Evolutionary conservation across 441 rosid genomes (phyloP).

Genomic region (Erodium moschatum): DNA sequence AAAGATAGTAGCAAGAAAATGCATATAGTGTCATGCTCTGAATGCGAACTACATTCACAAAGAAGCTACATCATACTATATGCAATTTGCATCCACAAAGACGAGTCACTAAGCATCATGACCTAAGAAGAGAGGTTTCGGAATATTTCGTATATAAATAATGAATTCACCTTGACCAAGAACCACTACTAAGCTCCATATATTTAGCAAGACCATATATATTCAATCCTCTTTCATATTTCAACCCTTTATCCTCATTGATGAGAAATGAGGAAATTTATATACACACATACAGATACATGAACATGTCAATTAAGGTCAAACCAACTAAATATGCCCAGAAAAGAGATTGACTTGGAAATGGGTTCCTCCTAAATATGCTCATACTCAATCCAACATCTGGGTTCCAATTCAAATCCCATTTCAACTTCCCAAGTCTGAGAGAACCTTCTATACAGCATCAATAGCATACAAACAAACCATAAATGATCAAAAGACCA

Average conservation of each 20-base stretch:
- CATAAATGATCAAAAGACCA: neutral
- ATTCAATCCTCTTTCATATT: neutral
- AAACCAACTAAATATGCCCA: constrained; percentile 4
- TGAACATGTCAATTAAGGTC: neutral
- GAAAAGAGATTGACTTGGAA: neutral
- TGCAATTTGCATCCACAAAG: neutral
- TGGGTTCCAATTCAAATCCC: neutral
- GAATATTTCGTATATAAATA: neutral
- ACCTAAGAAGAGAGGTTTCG: neutral
- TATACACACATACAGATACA: neutral
- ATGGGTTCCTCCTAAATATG: neutral
- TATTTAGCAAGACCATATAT: neutral
- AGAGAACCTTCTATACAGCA: neutral
- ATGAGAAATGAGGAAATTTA: neutral
- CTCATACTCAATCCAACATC: neutral
- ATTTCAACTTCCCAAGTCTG: neutral
- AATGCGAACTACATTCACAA: too few species aligned
- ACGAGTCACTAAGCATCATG: neutral
- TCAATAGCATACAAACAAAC: neutral
- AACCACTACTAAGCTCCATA: neutral
- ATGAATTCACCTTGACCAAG: neutral
- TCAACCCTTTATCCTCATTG: neutral
- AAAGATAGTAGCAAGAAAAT: neutral
- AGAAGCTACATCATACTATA: neutral
- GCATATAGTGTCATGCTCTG: neutral